These are phyloP conservation scores for Candida pseudofarinosa DNA, from an alignment of 805 yeast genomes.

Conservation along the genomic window DNA sequence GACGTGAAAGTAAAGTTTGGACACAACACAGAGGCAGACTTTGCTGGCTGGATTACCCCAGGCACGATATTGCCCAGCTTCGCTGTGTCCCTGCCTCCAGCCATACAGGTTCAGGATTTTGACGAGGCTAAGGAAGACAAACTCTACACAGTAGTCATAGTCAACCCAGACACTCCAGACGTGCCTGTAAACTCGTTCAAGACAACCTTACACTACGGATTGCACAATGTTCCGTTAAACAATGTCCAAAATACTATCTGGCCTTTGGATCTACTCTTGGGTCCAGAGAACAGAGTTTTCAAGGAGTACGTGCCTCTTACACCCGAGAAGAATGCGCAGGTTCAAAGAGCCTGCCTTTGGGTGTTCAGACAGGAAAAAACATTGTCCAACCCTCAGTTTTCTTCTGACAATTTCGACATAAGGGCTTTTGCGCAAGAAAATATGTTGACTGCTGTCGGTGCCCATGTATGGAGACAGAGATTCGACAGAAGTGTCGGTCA, in stretches of 20 bases:
- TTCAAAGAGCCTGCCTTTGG: slow-evolving; percentile 85
- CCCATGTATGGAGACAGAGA: slow-evolving; percentile 82
- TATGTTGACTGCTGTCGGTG: slow-evolving; percentile 76
- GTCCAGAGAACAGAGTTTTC: slow-evolving; percentile 33
- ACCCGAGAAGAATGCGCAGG: slow-evolving; percentile 84
- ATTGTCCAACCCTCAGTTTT: slow-evolving; percentile 16
- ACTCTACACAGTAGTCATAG: slow-evolving; percentile 71
- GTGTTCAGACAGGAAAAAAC: slow-evolving; percentile 66
- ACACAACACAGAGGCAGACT: slow-evolving; percentile 49
- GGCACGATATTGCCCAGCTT: slow-evolving; percentile 71
- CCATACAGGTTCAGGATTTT: slow-evolving; percentile 70
- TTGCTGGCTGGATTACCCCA: slow-evolving; percentile 71
- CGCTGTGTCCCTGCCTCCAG: slow-evolving; percentile 74
- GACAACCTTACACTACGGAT: slow-evolving; percentile 75
- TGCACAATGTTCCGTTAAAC: slow-evolving; percentile 59
- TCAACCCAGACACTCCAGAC: slow-evolving; percentile 92
- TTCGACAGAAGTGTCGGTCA: slow-evolving; percentile 72
- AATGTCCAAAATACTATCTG: slow-evolving; percentile 56
- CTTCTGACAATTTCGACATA: slow-evolving; percentile 61
- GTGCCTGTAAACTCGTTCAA: slow-evolving; percentile 59
- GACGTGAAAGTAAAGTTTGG: slow-evolving; percentile 75
- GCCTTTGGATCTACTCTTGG: slow-evolving; percentile 34
- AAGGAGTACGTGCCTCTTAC: slow-evolving; percentile 72
- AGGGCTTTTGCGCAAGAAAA: slow-evolving; percentile 58
- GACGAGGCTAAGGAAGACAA: slow-evolving; percentile 44